Conservation (phyloP, 495 filamentous ascomycete genomes). For the Penicillium cinerascens region DNA sequence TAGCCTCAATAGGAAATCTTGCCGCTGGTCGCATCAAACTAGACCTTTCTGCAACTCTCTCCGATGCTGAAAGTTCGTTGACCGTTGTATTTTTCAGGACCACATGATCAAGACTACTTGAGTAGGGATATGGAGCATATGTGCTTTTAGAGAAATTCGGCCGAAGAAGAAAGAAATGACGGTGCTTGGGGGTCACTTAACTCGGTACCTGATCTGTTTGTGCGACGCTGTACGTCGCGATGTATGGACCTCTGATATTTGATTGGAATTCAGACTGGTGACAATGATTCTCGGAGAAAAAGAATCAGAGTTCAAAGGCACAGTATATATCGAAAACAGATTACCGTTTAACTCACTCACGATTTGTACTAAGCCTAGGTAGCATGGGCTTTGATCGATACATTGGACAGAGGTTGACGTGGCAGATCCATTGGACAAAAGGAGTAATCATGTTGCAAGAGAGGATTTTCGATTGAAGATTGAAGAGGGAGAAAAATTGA, state of each 20-base stretch:
- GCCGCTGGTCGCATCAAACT: not conserved
- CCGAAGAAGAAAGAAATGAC: not conserved
- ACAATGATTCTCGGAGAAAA: slow-evolving; percentile 14
- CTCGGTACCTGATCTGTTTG: slow-evolving; percentile 26
- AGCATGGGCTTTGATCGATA: no score
- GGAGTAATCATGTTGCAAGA: no score
- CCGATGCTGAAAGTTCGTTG: slow-evolving; percentile 9
- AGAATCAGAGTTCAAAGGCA: not conserved
- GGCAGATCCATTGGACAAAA: no score
- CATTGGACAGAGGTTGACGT: no score
- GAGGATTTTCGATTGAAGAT: no score
- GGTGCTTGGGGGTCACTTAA: slow-evolving; percentile 3
- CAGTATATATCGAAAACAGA: no score
- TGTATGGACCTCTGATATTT: slow-evolving; percentile 6
- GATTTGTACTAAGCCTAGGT: no score
- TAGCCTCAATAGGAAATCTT: not conserved
- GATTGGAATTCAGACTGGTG: slow-evolving; percentile 15
- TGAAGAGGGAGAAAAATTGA: no score
- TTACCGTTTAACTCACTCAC: no score
- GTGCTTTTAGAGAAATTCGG: not conserved
- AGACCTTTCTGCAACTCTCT: not conserved
- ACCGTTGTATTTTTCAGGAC: slow-evolving; percentile 1
- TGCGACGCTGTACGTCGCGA: slow-evolving; percentile 14
- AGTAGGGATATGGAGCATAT: not conserved
- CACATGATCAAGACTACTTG: slow-evolving; percentile 5